Percentiles rank a stretch among this genome's conserved stretches.
These are phyloP conservation scores for Suhomyces faveliae DNA, from an alignment of 805 yeast species.

Conservation along the genomic window DNA sequence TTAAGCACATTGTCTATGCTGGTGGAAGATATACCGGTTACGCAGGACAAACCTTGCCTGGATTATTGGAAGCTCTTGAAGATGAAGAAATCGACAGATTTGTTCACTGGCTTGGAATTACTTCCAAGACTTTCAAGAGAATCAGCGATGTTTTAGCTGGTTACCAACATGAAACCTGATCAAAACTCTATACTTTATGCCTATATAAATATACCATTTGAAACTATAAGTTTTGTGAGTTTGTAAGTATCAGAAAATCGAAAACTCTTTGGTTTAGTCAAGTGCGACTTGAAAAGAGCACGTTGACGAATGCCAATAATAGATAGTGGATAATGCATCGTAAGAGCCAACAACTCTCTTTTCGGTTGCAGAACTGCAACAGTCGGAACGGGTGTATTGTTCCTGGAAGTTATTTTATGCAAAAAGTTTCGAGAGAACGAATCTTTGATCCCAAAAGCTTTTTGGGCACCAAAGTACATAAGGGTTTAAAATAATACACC, in stretches of 20 bases:
- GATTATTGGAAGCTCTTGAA: slow-evolving; percentile 54
- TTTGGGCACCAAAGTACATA: not conserved
- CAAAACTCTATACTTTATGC: not conserved
- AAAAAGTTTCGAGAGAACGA: not conserved
- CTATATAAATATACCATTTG: not conserved
- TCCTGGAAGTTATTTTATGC: not conserved
- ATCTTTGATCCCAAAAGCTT: not conserved
- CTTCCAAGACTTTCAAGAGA: slow-evolving; percentile 37
- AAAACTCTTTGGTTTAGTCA: too few species aligned
- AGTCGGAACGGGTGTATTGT: not conserved
- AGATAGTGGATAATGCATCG: not conserved
- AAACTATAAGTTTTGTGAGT: too few species aligned
- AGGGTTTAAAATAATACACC: too few species aligned
- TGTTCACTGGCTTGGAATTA: slow-evolving; percentile 44
- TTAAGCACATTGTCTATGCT: slow-evolving; percentile 63
- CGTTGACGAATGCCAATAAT: not conserved
- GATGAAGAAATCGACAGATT: slow-evolving; percentile 45
- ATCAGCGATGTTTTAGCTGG: slow-evolving; percentile 11
- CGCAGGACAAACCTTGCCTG: slow-evolving; percentile 56
- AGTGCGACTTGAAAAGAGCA: too few species aligned
- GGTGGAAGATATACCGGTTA: slow-evolving; percentile 54
- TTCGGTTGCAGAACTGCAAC: not conserved
- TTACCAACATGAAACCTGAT: not conserved
- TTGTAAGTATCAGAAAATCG: too few species aligned
- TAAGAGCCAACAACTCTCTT: not conserved